Evolutionary conservation across 805 yeast genomes (phyloP), one percentile per base, ranked within the genome.

Genomic region (Schizosaccharomyces japonicus): DNA sequence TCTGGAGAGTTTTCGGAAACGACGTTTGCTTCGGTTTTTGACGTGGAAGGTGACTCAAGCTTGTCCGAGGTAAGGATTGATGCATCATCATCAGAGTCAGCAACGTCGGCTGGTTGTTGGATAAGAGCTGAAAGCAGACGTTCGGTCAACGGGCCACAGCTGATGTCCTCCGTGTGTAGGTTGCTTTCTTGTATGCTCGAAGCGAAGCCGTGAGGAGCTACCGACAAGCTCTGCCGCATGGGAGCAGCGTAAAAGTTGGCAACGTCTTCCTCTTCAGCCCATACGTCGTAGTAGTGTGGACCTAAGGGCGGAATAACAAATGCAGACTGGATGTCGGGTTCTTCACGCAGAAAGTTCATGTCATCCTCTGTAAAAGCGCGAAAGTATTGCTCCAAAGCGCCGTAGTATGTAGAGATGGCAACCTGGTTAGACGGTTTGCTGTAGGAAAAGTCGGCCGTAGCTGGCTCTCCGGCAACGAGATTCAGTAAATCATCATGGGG

Each of bases 81-180:
- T 40, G 11, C 52, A 50, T 30, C 56, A 57, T 19, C 54, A 19
- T 11, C 45, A 15, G 46, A 6, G 19, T 17, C 25, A n/a, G n/a
- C n/a, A n/a, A n/a, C n/a, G n/a, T n/a, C n/a, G n/a, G n/a, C n/a
- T n/a, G n/a, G n/a, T 1, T 15, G 11, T 39, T 50, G 50, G 8
- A 56, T 63, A 8, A 87, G 67, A 0, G 95, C 96, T 4, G 94
- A 73, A 47, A 87, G 59, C 42, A 87, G 65, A 50, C 98, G 70
- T 23, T 85, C 76, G 0, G 92, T 78, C 31, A 87, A 66, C 1
- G 98, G 96, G 1, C 98, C 98, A 58, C 94, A 78, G 0, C 93
- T 78, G 1, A 87, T 66, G 21, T 72, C 75, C 31, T 80, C 87
- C 0, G 78, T 69, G 52, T 80, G 87, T 49, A 85, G 60, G 1